These are phyloP conservation scores for Dioscorea cayenensis DNA, from an alignment of 116 monocot species.

Conservation along the genomic window DNA sequence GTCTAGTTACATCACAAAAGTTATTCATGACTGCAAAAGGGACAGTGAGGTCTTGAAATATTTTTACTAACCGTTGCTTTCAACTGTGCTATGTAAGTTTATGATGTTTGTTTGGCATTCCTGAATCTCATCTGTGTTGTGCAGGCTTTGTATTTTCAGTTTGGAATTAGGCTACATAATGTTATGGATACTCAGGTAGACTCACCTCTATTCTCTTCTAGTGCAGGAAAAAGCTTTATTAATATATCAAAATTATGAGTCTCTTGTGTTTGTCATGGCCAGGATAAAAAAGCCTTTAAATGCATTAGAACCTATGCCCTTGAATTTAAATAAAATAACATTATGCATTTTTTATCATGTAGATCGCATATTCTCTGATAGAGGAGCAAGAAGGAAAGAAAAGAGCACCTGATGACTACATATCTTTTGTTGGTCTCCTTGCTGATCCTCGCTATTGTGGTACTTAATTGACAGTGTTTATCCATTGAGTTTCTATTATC, in stretches of 20 bases:
- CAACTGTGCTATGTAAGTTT: neutral
- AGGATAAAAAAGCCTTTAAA: too few relatives aligned
- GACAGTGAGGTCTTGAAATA: conserved; percentile 57
- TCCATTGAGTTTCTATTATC: neutral
- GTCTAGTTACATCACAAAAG: conserved; percentile 72
- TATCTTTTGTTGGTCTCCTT: conserved; percentile 91
- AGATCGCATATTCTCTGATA: conserved; percentile 92
- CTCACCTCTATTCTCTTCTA: conserved; percentile 5
- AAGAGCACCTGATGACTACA: conserved; percentile 50
- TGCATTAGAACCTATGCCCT: neutral
- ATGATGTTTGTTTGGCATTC: neutral
- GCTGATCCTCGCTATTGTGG: conserved; percentile 96
- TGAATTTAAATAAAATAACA: conserved; percentile 1
- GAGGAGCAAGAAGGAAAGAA: conserved; percentile 91
- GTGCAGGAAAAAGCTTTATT: neutral
- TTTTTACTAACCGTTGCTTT: neutral
- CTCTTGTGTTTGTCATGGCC: too few relatives aligned
- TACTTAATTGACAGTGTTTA: conserved; percentile 15
- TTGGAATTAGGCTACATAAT: conserved; percentile 84
- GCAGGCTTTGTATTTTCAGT: conserved; percentile 94
- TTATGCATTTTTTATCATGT: conserved; percentile 19
- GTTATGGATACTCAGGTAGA: conserved; percentile 91
- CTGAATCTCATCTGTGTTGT: conserved; percentile 4
- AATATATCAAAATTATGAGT: neutral
- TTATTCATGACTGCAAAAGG: conserved; percentile 98